Evolutionary conservation across 2,329 filamentous ascomycete species (phyloP), one percentile per base, ranked within the genome.

Genomic region (Epichloe uncinata): DNA sequence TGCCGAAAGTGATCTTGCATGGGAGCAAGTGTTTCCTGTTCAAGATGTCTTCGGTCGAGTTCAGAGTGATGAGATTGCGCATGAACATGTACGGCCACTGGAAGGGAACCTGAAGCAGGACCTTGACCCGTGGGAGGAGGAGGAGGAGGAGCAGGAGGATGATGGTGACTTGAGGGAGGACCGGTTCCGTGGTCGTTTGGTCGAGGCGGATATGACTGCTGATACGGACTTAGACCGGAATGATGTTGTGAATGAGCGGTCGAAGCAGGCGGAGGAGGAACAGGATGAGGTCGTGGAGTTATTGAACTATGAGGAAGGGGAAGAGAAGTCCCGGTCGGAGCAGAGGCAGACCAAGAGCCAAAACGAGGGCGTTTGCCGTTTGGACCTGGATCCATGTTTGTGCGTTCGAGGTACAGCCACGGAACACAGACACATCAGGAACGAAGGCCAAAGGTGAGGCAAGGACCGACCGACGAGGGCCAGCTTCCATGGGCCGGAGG

Each of bases 281-380:
- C n/a, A 48, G 40, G 45, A 50, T 42, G 48, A 49, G 48, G 20
- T 30, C 48, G 38, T 47, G 51, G 30, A 52, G 63, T 53, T 61
- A 62, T 52, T 61, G 65, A 58, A 60, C 60, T 62, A 58, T 67
- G 65, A 55, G 69, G 69, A 62, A 69, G 69, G 60, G 72, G 71
- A 53, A 75, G 65, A 56, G 73, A 71, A 59, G 71, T 65, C 66
- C 69, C 66, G 66, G 69, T 69, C 57, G 66, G 66, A 64, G 68
- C 66, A 62, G 71, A 69, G 54, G 65, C 70, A 63, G 73, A 68
- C 72, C 73, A 73, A 63, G 70, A 63, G 46, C 65, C 56, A 57
- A 80, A 69, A 68, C 78, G 77, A 64, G 73, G 74, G 62, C 78
- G 76, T 71, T 81, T 81, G 61, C 65, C 68, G 61, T 80, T 76